Evolutionary conservation across 2,329 filamentous ascomycete genomes (phyloP), one percentile per base, ranked within the genome.

Genomic region (Aureobasidium sp.): DNA sequence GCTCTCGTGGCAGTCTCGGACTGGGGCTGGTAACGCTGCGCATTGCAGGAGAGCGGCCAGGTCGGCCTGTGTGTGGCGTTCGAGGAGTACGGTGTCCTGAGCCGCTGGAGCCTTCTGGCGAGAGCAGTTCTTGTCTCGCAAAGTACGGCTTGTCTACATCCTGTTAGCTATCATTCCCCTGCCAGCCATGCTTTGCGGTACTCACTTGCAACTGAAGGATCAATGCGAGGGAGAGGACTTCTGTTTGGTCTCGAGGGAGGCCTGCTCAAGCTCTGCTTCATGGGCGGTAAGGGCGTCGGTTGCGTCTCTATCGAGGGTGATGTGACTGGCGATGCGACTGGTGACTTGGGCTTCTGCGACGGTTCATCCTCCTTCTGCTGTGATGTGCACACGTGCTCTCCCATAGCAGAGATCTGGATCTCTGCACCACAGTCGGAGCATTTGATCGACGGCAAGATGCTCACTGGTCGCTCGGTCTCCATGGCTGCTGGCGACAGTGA

Each of bases 361-460:
- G 33, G 7, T 31, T 54, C 15, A 19, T 54, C 44, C 45, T 59
- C 44, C 33, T 59, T 49, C 19, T 39, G 57, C 24, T 49, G 24
- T 40, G 59, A 66, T 68, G 65, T 72, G 73, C 91, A 96, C 64
- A 88, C 72, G 77, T 96, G 91, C 61, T 94, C 90, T 64, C 89
- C 90, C 88, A 96, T 91, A 71, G 85, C 78, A 37, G 88, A 89
- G 68, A 96, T 94, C 72, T 91, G 87, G 62, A 96, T 89, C 70
- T 92, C 84, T 44, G 78, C 75, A 44, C 85, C 84, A 72, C 91
- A 96, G 77, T 82, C 85, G 59, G 91, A 95, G 76, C 91, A 96
- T 80, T 93, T 96, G 76, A 96, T 89, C 27, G 86, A 86, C 70
- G 91, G 90, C 78, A 94, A 79, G 66, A 92, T 85, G 74, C 83